Conservation (phyloP, 768 basidiomycete genomes). For the Coprinopsis marcescibilis region DNA sequence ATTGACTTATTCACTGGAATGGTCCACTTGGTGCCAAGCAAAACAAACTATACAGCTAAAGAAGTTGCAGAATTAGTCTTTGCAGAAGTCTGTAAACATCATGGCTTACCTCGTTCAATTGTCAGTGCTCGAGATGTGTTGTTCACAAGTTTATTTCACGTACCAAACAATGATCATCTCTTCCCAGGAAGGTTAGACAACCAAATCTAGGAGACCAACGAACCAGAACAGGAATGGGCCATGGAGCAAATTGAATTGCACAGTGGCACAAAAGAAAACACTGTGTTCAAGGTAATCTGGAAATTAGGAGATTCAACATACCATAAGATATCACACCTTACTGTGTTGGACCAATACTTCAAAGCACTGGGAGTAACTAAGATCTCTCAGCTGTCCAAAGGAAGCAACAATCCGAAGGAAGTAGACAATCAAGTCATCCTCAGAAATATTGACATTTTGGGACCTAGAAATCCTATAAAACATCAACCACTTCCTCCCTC, state of each 20-base stretch:
- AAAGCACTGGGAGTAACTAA: slow-evolving; percentile 23
- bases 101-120: slow-evolving; percentile 17
- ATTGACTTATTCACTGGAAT: slow-evolving; percentile 19
- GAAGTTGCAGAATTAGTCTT: slow-evolving; percentile 12
- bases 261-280: slow-evolving; percentile 9
- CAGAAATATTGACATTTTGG: too few species aligned
- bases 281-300: slow-evolving; percentile 27
- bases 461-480: too few species aligned
- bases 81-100: slow-evolving; percentile 8
- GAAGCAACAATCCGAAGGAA: too few species aligned
- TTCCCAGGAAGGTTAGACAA: slow-evolving; percentile 27
- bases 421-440: too few species aligned
- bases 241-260: slow-evolving; percentile 30
- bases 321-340: slow-evolving; percentile 19
- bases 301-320: slow-evolving; percentile 26
- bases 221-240: slow-evolving; percentile 29
- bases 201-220: slow-evolving; percentile 32
- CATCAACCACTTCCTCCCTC: too few species aligned
- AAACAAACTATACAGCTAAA: slow-evolving; percentile 10
- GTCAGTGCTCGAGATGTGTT: slow-evolving; percentile 25
- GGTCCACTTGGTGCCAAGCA: slow-evolving; percentile 15
- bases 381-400: too few species aligned
- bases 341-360: slow-evolving; percentile 25
- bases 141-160: slow-evolving; percentile 26
- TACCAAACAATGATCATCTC: slow-evolving; percentile 21